Percentiles rank a stretch among this genome's conserved stretches.
These are phyloP conservation scores for Aureobasidium sp. DNA, from an alignment of 2,329 filamentous ascomycete genomes.

Conservation along the genomic window DNA sequence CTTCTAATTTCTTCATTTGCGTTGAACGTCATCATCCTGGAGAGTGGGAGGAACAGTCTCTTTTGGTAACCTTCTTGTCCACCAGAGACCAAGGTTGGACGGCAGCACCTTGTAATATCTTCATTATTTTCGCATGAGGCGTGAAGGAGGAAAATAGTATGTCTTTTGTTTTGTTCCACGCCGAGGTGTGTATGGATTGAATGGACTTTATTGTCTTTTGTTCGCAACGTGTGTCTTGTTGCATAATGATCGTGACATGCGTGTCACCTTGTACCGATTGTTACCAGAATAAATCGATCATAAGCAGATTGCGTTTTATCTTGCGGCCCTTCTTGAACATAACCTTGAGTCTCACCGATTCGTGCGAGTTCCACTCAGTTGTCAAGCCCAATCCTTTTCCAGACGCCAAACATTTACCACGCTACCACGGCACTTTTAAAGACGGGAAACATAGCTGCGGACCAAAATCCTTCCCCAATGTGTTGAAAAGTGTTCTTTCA, in stretches of 20 bases:
- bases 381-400: not conserved
- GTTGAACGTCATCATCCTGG: slow-evolving; percentile 12
- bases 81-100: not conserved
- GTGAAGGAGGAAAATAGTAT: slow-evolving; percentile 10
- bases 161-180: not conserved
- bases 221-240: not conserved
- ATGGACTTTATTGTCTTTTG: not conserved
- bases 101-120: slow-evolving; percentile 12
- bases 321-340: not conserved
- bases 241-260: not conserved
- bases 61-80: not conserved
- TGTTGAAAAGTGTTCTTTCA: too few species aligned
- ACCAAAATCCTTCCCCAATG: too few species aligned
- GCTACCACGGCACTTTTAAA: not conserved
- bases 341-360: not conserved
- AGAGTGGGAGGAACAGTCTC: slow-evolving; percentile 13
- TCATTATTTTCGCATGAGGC: slow-evolving; percentile 11
- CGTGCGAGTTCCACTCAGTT: not conserved
- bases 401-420: not conserved
- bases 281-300: not conserved
- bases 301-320: not conserved
- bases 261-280: not conserved
- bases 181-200: not conserved
- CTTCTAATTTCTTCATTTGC: not conserved
- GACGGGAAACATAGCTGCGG: too few species aligned